phyloP scores from a whole-genome alignment of 768 basidiomycete species.

The Nidularia pulvinata region DNA sequence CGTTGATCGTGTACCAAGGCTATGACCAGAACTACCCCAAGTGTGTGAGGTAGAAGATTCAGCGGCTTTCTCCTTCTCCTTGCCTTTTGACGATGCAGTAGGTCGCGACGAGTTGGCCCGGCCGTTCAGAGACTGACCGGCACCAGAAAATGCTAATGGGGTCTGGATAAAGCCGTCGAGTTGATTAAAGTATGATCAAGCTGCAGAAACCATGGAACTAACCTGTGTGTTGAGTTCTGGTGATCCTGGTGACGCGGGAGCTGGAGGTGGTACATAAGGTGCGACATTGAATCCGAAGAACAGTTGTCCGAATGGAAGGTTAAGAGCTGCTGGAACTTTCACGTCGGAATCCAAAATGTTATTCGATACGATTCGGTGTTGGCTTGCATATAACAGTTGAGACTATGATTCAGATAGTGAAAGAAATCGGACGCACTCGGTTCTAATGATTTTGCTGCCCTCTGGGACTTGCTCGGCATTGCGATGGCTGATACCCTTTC shows the following conservation, averaged over 20 bases:
- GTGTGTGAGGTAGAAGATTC: constrained; percentile 28
- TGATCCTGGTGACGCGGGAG: constrained; percentile 25
- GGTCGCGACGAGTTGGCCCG: constrained; percentile 28
- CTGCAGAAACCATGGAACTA: constrained; percentile 1
- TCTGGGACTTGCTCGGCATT: constrained; percentile 78
- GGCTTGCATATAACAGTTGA: constrained; percentile 27
- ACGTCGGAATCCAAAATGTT: constrained; percentile 69
- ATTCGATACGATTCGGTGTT: constrained; percentile 83
- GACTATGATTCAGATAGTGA: not conserved
- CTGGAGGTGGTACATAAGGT: constrained; percentile 56
- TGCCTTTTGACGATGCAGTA: constrained; percentile 39
- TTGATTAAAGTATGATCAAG: constrained; percentile 2
- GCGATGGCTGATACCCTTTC: constrained; percentile 87
- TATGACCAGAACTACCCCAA: constrained; percentile 49
- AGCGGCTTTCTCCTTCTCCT: constrained; percentile 45
- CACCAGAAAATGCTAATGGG: constrained; percentile 55
- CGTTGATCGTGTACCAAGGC: constrained; percentile 39
- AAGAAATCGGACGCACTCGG: constrained; percentile 63
- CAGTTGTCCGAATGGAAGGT: constrained; percentile 89
- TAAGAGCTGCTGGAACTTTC: constrained; percentile 88
- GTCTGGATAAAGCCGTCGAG: constrained; percentile 19
- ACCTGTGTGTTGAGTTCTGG: constrained; percentile 28
- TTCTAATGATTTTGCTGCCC: constrained; percentile 87
- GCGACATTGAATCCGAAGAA: constrained; percentile 95
- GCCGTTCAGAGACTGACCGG: constrained; percentile 69